Conservation (phyloP, 208 protist genomes). For the Porcisia deanei region DNA sequence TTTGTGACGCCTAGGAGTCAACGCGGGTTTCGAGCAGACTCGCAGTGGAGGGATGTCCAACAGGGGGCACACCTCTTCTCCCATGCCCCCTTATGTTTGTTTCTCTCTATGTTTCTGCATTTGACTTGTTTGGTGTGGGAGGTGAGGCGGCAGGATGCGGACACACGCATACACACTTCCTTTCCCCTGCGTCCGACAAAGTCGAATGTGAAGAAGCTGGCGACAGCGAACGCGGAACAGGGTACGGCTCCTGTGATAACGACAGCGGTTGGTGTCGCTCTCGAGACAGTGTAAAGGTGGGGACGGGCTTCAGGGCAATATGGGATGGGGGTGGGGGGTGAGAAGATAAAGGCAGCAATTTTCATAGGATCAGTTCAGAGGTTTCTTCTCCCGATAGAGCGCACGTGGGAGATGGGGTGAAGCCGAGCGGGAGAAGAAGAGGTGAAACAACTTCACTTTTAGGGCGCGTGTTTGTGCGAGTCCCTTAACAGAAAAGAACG, state of each 20-base stretch:
- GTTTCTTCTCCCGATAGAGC: background rate
- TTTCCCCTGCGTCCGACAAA: background rate
- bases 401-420: background rate
- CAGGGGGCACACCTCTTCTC: background rate
- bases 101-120: background rate
- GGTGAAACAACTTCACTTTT: too few species aligned
- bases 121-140: background rate
- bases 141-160: background rate
- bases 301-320: background rate
- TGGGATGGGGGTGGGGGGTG: background rate
- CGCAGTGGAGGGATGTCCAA: background rate
- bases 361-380: background rate
- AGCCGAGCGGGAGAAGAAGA: background rate
- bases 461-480: too few species aligned
- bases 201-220: background rate
- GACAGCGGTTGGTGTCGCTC: background rate
- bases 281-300: background rate
- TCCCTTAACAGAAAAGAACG: background rate
- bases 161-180: background rate
- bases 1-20: background rate
- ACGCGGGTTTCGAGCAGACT: background rate
- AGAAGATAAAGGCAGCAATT: background rate
- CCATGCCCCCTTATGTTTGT: background rate
- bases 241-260: background rate
- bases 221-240: background rate